A percentile compares a stretch with the other conserved stretches of the same genome.
Conservation (phyloP, 148 eudicot species). For the Camellia japonica region DNA sequence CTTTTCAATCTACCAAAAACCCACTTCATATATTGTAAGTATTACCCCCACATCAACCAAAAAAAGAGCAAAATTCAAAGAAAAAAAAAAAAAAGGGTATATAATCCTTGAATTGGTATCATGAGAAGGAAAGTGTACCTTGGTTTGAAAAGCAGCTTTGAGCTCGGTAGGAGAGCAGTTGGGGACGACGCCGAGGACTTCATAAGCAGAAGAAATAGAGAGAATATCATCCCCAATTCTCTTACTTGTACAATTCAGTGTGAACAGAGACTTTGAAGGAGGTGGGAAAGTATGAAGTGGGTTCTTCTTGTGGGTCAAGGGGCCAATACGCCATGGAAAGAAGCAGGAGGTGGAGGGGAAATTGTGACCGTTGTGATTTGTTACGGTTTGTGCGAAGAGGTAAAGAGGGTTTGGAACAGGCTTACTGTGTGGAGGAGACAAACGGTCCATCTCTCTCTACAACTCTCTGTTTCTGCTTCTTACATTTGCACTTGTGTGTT, state of each 20-base stretch:
- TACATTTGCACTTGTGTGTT: too few relatives aligned
- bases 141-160: constrained; percentile 83
- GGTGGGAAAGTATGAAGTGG: background rate
- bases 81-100: background rate
- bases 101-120: background rate
- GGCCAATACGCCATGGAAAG: background rate
- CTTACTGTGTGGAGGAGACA: background rate
- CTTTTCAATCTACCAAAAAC: background rate
- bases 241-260: constrained; percentile 28
- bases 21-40: background rate
- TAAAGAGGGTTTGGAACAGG: background rate
- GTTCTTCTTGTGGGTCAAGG: background rate
- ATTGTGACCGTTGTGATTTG: background rate
- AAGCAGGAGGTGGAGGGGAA: background rate
- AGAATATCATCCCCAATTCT: constrained; percentile 27
- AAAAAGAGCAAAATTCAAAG: background rate
- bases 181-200: constrained; percentile 66
- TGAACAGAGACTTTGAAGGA: constrained; percentile 16
- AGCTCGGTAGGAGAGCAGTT: constrained; percentile 59
- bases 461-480: too few relatives aligned
- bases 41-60: background rate
- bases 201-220: constrained; percentile 53
- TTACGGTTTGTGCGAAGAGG: background rate
- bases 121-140: constrained; percentile 27
- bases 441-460: too few relatives aligned